These are phyloP conservation scores for Jimgerdemannia flammicorona DNA, from an alignment of 192 early-diverging fungal genomes.

Conservation along the genomic window DNA sequence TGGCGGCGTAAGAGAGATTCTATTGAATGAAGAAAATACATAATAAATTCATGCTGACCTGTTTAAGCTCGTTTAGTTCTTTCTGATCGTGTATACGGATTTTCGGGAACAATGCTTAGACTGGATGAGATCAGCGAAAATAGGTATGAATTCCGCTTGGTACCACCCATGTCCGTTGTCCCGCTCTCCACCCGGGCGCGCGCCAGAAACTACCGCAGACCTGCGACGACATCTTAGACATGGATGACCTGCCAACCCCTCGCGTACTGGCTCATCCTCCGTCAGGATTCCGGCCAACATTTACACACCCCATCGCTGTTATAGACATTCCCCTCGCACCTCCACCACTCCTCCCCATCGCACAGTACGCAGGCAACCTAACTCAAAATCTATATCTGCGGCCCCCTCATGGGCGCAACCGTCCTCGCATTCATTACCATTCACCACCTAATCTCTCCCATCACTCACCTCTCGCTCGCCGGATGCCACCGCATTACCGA, in stretches of 20 bases:
- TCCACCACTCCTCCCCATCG: conserved; percentile 8
- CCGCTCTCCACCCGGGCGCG: background rate
- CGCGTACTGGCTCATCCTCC: background rate
- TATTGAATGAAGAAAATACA: no score
- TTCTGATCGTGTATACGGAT: no score
- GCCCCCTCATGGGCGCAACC: conserved; percentile 36
- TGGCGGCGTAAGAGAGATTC: no score
- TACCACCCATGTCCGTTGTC: no score
- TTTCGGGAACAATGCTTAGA: no score
- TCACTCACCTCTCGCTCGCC: conserved; percentile 39
- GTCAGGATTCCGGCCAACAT: background rate
- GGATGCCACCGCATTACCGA: conserved; percentile 48
- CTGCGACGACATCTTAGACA: background rate
- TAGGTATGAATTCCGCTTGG: no score
- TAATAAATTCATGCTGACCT: no score
- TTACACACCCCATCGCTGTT: background rate
- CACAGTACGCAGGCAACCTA: conserved; percentile 20
- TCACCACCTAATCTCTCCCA: conserved; percentile 26
- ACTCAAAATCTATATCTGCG: conserved; percentile 55
- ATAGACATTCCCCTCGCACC: conserved; percentile 6
- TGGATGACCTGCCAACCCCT: background rate
- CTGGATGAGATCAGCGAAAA: no score
- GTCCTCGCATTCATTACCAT: conserved; percentile 30
- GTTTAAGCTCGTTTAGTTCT: no score
- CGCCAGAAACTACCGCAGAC: background rate